These are phyloP conservation scores for Fraxinus ornus DNA, from an alignment of 305 asterid species.

Conservation along the genomic window DNA sequence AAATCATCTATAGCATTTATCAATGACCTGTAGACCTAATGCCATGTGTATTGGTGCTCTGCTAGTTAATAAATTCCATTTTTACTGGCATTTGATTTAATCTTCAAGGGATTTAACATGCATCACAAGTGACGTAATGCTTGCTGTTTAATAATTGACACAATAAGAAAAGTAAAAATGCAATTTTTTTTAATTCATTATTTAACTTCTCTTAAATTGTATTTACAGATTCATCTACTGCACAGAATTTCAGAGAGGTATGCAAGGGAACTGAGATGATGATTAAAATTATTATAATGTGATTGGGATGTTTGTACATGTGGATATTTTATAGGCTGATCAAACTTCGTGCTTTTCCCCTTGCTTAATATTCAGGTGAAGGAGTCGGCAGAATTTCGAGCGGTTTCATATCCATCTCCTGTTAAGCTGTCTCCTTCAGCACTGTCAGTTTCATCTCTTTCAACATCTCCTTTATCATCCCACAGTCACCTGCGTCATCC, in stretches of 20 bases:
- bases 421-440: neutral
- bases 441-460: neutral
- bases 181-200: neutral
- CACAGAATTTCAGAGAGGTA: neutral
- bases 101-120: neutral
- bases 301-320: neutral
- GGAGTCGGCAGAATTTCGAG: neutral
- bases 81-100: no score
- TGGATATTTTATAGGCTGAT: neutral
- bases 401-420: neutral
- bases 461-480: neutral
- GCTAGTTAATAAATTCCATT: neutral
- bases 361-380: neutral
- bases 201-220: neutral
- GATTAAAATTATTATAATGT: neutral
- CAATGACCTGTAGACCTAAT: neutral
- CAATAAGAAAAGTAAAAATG: neutral
- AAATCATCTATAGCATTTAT: neutral
- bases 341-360: neutral
- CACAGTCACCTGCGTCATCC: neutral
- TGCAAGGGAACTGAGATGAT: neutral
- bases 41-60: neutral
- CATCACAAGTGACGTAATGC: neutral
- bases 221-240: neutral
- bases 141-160: neutral